These are phyloP conservation scores for Mycena galopus DNA, from an alignment of 768 basidiomycete species.

Conservation along the genomic window DNA sequence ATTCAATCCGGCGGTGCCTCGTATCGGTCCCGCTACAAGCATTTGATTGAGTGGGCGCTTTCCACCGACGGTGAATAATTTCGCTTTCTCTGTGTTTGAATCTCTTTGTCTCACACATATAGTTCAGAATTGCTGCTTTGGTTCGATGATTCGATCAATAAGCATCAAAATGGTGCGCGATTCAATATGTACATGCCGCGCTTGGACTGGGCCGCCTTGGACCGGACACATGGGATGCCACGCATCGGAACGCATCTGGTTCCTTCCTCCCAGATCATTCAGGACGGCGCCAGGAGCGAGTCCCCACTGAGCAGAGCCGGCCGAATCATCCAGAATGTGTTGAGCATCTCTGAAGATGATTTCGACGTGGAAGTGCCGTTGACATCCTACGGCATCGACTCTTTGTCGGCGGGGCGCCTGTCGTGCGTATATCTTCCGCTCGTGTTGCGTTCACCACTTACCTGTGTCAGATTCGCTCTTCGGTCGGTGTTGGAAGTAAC, in stretches of 20 bases:
- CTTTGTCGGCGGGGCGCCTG: constrained; percentile 14
- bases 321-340: constrained; percentile 36
- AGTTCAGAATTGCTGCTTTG: constrained; percentile 45
- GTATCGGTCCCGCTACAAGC: constrained; percentile 4
- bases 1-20: background rate
- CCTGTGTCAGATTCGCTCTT: constrained; percentile 2
- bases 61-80: constrained; percentile 32
- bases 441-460: background rate
- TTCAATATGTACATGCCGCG: constrained; percentile 11
- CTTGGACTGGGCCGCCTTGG: background rate
- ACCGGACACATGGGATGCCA: constrained; percentile 7
- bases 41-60: constrained; percentile 26
- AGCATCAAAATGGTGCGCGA: background rate
- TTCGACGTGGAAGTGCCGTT: constrained; percentile 54
- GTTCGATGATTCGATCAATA: constrained; percentile 49
- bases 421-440: background rate
- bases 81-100: background rate
- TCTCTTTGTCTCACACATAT: background rate
- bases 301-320: constrained; percentile 31
- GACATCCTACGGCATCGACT: constrained; percentile 51
- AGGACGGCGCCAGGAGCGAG: background rate
- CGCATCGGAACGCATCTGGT: background rate
- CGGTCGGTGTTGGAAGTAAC: constrained; percentile 2
- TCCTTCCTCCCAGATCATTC: background rate
- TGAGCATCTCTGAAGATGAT: constrained; percentile 46